Percentiles rank a stretch among this genome's conserved stretches.
These are phyloP conservation scores for Heracleum sosnowskyi DNA, from an alignment of 129 eudicot species.

Conservation along the genomic window DNA sequence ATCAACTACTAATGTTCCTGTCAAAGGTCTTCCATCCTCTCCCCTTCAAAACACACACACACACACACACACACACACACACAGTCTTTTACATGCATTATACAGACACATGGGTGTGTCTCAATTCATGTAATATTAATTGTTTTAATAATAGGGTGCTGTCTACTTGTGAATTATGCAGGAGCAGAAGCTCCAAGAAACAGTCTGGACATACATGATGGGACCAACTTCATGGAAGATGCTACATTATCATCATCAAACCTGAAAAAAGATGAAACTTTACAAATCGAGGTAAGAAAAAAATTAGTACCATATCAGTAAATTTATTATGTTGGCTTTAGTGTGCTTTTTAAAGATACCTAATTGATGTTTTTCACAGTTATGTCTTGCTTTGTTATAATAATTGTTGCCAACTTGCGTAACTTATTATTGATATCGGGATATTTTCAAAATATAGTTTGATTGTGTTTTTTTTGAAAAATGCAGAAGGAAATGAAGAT, in stretches of 20 bases:
- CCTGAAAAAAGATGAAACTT: slow-evolving; percentile 16
- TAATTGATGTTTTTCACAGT: background rate
- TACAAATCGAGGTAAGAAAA: slow-evolving; percentile 22
- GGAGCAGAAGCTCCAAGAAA: slow-evolving; percentile 53
- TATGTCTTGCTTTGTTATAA: no score
- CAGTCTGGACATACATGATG: slow-evolving; percentile 36
- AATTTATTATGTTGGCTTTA: background rate
- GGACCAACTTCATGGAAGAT: background rate
- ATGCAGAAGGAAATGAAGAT: slow-evolving; percentile 20
- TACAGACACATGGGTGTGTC: background rate
- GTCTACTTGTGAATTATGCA: slow-evolving; percentile 10
- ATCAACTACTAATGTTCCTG: background rate
- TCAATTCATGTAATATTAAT: background rate
- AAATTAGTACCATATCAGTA: background rate
- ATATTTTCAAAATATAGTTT: background rate
- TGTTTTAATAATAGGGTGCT: background rate
- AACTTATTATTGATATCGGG: no score
- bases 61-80: background rate
- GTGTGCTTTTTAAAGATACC: background rate
- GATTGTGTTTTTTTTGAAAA: background rate
- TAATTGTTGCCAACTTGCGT: background rate
- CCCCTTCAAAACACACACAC: background rate
- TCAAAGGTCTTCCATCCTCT: slow-evolving; percentile 3
- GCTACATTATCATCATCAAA: slow-evolving; percentile 7
- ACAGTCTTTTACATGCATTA: background rate